phyloP scores from a whole-genome alignment of 805 yeast genomes.

The Wickerhamomyces tratensis region DNA sequence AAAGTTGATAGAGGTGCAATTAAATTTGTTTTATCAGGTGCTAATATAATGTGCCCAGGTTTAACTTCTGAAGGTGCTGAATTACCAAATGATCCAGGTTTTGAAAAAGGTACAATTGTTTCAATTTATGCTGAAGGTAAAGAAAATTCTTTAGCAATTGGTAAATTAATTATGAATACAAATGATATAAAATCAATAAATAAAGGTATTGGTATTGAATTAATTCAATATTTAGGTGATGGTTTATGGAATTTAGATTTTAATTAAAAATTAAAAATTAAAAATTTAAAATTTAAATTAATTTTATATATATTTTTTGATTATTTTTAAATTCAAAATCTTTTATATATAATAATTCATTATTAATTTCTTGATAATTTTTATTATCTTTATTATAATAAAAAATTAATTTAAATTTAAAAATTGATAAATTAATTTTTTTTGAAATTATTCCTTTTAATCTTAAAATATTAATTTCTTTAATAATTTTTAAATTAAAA shows the following conservation, averaged over 20 bases:
- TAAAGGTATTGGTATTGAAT: constrained; percentile 85
- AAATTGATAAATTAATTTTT: constrained; percentile 12
- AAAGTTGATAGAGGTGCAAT: constrained; percentile 95
- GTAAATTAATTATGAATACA: constrained; percentile 79
- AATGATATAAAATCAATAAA: constrained; percentile 77
- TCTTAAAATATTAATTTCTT: constrained; percentile 24
- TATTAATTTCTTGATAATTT: constrained; percentile 12
- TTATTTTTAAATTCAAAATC: constrained; percentile 12
- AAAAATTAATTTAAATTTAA: constrained; percentile 16
- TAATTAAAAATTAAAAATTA: constrained; percentile 20
- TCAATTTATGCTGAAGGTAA: constrained; percentile 89
- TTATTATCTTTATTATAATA: constrained; percentile 8
- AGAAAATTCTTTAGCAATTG: constrained; percentile 83
- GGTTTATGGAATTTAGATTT: constrained; percentile 67
- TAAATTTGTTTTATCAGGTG: constrained; percentile 90
- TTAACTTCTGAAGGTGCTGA: constrained; percentile 78
- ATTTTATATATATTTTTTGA: constrained; percentile 2
- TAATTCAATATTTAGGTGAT: constrained; percentile 79
- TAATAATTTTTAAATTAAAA: constrained; percentile 12
- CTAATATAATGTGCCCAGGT: constrained; percentile 96
- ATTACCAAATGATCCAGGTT: constrained; percentile 63
- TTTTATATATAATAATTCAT: constrained; percentile 15
- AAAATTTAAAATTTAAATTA: neutral
- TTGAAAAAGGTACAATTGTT: constrained; percentile 63
- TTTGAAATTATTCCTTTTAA: constrained; percentile 23